Evolutionary conservation across 2,329 filamentous ascomycete genomes (phyloP).

Genomic region (Teratosphaeria destructans): DNA sequence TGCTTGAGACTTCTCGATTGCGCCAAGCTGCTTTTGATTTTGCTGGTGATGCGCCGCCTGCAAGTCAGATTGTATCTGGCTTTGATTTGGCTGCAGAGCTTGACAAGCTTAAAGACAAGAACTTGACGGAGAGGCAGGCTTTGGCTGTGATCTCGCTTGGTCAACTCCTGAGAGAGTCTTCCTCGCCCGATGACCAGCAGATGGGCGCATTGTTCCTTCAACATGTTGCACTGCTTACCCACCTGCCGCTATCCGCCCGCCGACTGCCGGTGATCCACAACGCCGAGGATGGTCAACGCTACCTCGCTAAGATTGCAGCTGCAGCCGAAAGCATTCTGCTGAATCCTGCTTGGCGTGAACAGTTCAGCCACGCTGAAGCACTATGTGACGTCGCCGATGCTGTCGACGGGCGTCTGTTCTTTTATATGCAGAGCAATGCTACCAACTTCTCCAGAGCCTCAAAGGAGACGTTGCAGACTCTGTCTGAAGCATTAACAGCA

Average conservation of each 20-base stretch:
- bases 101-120: constrained; percentile 6
- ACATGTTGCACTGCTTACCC: constrained; percentile 20
- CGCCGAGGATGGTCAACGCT: constrained; percentile 6
- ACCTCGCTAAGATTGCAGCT: constrained; percentile 26
- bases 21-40: constrained; percentile 2
- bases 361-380: constrained; percentile 10
- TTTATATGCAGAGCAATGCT: constrained; percentile 10
- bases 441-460: constrained; percentile 7
- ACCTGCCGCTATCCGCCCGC: constrained; percentile 21
- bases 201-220: constrained; percentile 17
- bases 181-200: background rate
- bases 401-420: constrained; percentile 44
- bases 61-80: background rate
- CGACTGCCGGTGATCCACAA: constrained; percentile 11
- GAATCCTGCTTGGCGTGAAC: constrained; percentile 27
- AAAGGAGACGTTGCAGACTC: constrained; percentile 12
- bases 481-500: constrained; percentile 13
- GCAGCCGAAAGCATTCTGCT: constrained; percentile 28
- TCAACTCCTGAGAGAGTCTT: constrained; percentile 8
- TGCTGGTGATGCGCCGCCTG: background rate
- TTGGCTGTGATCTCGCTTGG: constrained; percentile 17
- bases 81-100: constrained; percentile 9
- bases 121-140: constrained; percentile 17
- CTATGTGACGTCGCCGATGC: constrained; percentile 43
- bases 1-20: constrained; percentile 26